Conservation (phyloP, 169 alveolate genomes). For the Babesia ovis region DNA sequence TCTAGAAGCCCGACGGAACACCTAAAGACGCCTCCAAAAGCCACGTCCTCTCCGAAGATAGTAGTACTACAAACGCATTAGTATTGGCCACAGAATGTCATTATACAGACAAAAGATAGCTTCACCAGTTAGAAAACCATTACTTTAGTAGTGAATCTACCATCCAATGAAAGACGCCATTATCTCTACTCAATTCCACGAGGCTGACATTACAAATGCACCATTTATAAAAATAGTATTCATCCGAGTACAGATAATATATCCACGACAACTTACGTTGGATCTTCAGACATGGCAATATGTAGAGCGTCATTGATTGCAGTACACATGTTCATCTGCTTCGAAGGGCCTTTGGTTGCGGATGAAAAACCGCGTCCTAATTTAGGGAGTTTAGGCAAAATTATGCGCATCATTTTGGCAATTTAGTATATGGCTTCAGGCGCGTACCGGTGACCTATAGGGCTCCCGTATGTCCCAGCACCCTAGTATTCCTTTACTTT, state of each 20-base stretch:
- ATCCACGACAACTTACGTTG: constrained; percentile 74
- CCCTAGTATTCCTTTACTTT: not conserved
- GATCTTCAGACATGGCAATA: constrained; percentile 88
- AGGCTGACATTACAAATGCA: not conserved
- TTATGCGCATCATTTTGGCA: not conserved
- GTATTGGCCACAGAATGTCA: not conserved
- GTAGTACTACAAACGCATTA: constrained; percentile 63
- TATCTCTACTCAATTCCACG: no score
- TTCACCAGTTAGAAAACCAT: no score
- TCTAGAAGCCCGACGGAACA: constrained; percentile 92
- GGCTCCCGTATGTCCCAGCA: not conserved
- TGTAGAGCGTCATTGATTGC: constrained; percentile 93
- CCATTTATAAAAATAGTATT: no score
- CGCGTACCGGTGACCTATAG: not conserved
- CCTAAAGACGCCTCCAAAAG: constrained; percentile 98
- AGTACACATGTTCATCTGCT: constrained; percentile 88
- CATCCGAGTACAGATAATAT: no score
- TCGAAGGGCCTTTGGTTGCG: constrained; percentile 43
- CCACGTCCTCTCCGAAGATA: constrained; percentile 97
- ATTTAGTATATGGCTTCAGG: not conserved
- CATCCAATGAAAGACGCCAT: no score
- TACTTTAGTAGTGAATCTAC: no score
- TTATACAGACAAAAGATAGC: no score
- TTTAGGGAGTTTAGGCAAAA: not conserved
- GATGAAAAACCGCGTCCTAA: constrained; percentile 22